Evolutionary conservation across 208 protist species (phyloP), one percentile per base, ranked within the genome.

Genomic region (Herpetomonas tarakana): DNA sequence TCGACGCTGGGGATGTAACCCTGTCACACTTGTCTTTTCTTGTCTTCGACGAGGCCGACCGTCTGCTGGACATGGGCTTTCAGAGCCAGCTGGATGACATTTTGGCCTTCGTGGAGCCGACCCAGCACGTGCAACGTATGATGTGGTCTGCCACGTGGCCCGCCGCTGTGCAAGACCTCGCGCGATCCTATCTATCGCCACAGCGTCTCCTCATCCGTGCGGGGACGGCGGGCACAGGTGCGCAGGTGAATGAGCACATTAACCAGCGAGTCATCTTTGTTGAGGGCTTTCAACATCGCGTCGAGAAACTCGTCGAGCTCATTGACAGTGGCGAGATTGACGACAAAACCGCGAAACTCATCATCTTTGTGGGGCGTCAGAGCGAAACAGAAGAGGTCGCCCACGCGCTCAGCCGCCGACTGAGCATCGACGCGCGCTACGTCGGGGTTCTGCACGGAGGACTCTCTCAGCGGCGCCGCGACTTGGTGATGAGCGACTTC

Each of bases 21-120:
- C 74, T 99, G 24, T 62, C 65, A 21, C 56, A 83, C 24, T 54
- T 99, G 18, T 78, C 97, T 50, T 98, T 98, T 59, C 58, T 99
- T 0, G 98, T 99, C 3, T 99, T 99, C 76, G 99, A 99, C 78
- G 99, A 99, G 78, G 98, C 98, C 9, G 99, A 99, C 83, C 76
- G 95, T 14, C 78, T 97, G 52, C 78, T 97, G 24, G 94, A 97
- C 63, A 97, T 97, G 94, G 92, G 94, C 16, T 96, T 97, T 56
- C 70, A 90, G 64, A 65, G 85, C n/a, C 84, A 96, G 60, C 67
- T 97, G 16, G 96, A 99, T 60, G 77, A 93, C 25, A 99, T 99
- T 66, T 27, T 99, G n/a, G 65, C 73, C 30, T 86, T 88, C 66
- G 39, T 85, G 21, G 74, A 84, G 46, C 50, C 74, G 3, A 65